Base-by-base conservation (phyloP, 495 filamentous ascomycete genomes). In the Sabuloglossum arenarium region DNA sequence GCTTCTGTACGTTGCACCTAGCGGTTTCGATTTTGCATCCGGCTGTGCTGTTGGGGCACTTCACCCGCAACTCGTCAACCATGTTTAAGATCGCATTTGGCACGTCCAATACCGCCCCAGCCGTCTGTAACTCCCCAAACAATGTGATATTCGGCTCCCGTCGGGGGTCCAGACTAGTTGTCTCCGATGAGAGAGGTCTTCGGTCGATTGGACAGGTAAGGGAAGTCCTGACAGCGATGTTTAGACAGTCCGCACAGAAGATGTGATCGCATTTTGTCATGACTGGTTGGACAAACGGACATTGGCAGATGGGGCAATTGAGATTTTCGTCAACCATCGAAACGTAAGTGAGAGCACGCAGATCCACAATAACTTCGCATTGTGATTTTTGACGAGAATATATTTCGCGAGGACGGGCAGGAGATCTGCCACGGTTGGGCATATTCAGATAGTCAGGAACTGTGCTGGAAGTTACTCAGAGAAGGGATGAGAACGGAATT, bases 301-400 rank as follows among this genome's bases (percentile, higher is more conserved):
- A 79, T 59, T 80, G 83, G 65, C 87, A 94, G 55, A 94, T 88
- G 9, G 86, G 77, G 60, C 87, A 94, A 67, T 86, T 77, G 19
- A 93, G 75, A 59, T 88, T 85, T 58, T 81, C 76, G 66, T 93
- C 87, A 58, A 82, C 77, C 30, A 68, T 63, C 23, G 71, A 73
- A 53, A 81, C 71, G 66, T 89, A 86, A 34, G 87, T 84, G 56
- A 94, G 73, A 21, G 71, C 64, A 56, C 83, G 76, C 54, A 87
- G 70, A 63, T 94, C 86, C 61, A 84, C 57, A 5, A 23, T 3
- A 53, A 37, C 16, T 1, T 37, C 11, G 9, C 12, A 14, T 12
- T 37, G 34, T 14, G 1, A 14, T 47, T 3, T 27, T 27, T 24
- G 6, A 27, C 45, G 21, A 8, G n/a, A n/a, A n/a, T n/a, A n/a